Percentiles rank a stretch among this genome's conserved stretches.
Conservation (phyloP, 208 protist genomes). For the Trypanosoma avium region DNA sequence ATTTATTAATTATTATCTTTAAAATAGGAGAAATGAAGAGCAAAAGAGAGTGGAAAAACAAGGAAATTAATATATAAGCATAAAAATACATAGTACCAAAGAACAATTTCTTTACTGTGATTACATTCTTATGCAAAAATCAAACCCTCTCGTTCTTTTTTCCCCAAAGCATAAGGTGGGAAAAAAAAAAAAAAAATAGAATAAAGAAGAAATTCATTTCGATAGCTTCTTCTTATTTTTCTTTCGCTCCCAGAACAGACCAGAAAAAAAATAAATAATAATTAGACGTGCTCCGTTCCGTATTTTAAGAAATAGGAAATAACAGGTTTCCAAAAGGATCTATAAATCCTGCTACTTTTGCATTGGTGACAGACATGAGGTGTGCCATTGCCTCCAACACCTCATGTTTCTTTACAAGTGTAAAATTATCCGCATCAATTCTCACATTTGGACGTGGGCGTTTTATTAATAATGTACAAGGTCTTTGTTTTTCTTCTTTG, state of each 20-base stretch:
- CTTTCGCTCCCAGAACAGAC: no score
- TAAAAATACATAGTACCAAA: no score
- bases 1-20: neutral
- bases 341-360: slow-evolving; percentile 31
- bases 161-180: slow-evolving; percentile 12
- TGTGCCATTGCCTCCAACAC: slow-evolving; percentile 34
- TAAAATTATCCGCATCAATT: slow-evolving; percentile 20
- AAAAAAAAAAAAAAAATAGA: slow-evolving; percentile 11
- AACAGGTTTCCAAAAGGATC: slow-evolving; percentile 50
- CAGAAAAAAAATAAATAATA: no score
- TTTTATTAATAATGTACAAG: neutral
- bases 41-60: no score
- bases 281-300: no score
- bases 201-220: slow-evolving; percentile 1
- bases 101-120: no score
- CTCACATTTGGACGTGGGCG: slow-evolving; percentile 12
- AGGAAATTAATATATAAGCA: no score
- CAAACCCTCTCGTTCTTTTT: no score
- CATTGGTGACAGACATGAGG: slow-evolving; percentile 28
- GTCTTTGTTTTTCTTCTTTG: neutral
- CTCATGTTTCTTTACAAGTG: slow-evolving; percentile 33
- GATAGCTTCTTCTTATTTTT: no score
- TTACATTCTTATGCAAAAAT: no score
- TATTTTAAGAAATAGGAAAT: slow-evolving; percentile 16
- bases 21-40: neutral